phyloP scores from a whole-genome alignment of 192 early-diverging fungal genomes.

The Geranomyces variabilis region DNA sequence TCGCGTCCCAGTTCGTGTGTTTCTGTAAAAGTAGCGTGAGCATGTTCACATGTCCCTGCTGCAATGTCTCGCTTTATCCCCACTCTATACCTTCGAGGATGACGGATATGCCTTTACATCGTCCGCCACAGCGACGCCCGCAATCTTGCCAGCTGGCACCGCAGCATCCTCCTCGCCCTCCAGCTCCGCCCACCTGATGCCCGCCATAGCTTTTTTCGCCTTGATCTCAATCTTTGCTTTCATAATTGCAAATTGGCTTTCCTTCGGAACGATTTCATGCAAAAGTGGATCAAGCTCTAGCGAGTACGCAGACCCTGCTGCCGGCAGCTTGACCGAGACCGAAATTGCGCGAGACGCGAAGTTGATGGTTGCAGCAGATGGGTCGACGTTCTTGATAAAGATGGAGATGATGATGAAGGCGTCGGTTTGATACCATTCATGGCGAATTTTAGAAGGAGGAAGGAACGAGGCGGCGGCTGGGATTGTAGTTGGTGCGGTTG shows the following conservation, averaged over 20 bases:
- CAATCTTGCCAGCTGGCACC: conserved; percentile 25
- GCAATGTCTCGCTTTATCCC: conserved; percentile 42
- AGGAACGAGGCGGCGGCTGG: conserved; percentile 42
- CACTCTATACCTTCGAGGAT: conserved; percentile 46
- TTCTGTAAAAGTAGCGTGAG: conserved; percentile 33
- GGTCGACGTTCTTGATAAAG: conserved; percentile 84
- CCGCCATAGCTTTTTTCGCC: conserved; percentile 69
- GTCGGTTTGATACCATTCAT: conserved; percentile 99
- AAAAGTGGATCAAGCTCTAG: conserved; percentile 91
- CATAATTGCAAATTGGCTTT: conserved; percentile 50
- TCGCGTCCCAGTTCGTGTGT: conserved; percentile 83
- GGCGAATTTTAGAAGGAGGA: conserved; percentile 65
- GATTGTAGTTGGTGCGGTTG: conserved; percentile 23
- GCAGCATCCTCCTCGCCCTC: conserved; percentile 65
- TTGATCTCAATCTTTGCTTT: conserved; percentile 63
- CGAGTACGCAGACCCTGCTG: conserved; percentile 77
- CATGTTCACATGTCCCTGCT: neutral
- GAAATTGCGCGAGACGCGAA: conserved; percentile 68
- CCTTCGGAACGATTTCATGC: conserved; percentile 72
- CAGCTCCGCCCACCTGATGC: conserved; percentile 83
- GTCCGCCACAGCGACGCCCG: conserved; percentile 47
- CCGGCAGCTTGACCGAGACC: conserved; percentile 83
- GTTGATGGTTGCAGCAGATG: conserved; percentile 50
- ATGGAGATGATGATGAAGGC: conserved; percentile 81
- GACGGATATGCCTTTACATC: conserved; percentile 52